Percentiles rank a stretch among this genome's conserved stretches.
phyloP scores from a whole-genome alignment of 306 rosid genomes.

The Alnus glutinosa region DNA sequence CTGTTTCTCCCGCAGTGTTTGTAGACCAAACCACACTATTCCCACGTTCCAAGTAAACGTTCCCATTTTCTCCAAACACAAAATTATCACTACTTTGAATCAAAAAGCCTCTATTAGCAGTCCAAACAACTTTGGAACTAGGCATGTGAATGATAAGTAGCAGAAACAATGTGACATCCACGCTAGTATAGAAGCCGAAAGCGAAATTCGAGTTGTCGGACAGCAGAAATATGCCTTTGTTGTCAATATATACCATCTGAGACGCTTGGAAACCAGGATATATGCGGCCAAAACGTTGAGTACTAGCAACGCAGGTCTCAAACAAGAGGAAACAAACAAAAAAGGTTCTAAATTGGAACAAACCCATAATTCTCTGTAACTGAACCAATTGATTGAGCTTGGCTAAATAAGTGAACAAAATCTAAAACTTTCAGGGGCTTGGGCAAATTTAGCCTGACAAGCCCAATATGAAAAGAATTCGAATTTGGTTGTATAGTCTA shows the following conservation, averaged over 20 bases:
- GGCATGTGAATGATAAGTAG: conserved; percentile 36
- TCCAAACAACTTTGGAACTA: conserved; percentile 36
- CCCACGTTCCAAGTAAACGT: conserved; percentile 20
- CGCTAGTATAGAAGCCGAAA: conserved; percentile 34
- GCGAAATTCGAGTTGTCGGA: conserved; percentile 34
- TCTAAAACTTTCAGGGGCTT: not conserved
- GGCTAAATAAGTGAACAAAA: not conserved
- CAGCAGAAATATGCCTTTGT: conserved; percentile 32
- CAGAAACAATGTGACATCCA: conserved; percentile 24
- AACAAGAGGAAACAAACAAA: conserved; percentile 14
- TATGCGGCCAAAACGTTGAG: conserved; percentile 23
- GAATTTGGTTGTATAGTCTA: not conserved
- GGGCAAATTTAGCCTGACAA: not conserved
- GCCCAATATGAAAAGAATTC: not conserved
- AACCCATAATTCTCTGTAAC: not conserved
- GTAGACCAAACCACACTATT: conserved; percentile 30
- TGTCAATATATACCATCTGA: conserved; percentile 20
- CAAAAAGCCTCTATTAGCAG: conserved; percentile 34
- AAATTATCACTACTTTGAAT: conserved; percentile 17
- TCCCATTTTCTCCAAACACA: conserved; percentile 31
- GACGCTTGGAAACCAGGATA: conserved; percentile 42
- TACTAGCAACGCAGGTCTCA: conserved; percentile 22
- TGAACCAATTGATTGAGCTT: not conserved
- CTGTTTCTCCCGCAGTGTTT: conserved; percentile 29
- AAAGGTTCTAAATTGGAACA: not conserved